Evolutionary conservation across 208 protist species (phyloP).

Genomic region (Balamuthia mandrillaris): DNA sequence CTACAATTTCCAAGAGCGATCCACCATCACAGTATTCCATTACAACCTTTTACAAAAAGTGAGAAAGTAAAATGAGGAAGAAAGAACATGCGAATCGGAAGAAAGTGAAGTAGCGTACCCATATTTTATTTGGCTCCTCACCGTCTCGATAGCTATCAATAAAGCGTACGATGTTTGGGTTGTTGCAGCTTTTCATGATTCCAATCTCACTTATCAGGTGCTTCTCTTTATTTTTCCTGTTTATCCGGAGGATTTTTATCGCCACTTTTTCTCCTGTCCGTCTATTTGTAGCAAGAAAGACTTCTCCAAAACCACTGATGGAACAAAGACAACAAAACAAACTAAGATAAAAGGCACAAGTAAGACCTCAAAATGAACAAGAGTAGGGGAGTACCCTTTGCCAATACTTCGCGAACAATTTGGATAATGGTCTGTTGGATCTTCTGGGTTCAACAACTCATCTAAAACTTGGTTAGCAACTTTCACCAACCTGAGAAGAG

Average conservation of each 20-base stretch:
- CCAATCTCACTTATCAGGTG: constrained; percentile 68
- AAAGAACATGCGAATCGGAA: not conserved
- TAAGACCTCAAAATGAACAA: constrained; percentile 38
- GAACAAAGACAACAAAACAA: not conserved
- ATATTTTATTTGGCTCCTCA: constrained; percentile 2
- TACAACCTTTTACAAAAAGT: constrained; percentile 52
- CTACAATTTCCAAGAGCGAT: constrained; percentile 62
- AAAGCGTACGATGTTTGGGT: constrained; percentile 72
- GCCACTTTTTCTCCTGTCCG: constrained; percentile 59
- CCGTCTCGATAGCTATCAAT: constrained; percentile 63
- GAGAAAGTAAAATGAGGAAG: not conserved
- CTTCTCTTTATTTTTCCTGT: constrained; percentile 62
- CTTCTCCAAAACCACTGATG: constrained; percentile 58
- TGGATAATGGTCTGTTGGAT: not conserved
- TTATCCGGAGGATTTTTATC: constrained; percentile 73
- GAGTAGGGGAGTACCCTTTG: constrained; percentile 46
- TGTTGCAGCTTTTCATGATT: constrained; percentile 63
- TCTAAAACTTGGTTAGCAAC: not conserved
- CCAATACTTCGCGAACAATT: constrained; percentile 57
- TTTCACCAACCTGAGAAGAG: too few species aligned
- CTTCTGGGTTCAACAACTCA: constrained; percentile 12
- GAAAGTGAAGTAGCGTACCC: not conserved
- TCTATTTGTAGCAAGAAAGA: constrained; percentile 55
- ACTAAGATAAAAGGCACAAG: constrained; percentile 63
- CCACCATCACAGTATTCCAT: constrained; percentile 70